Percentiles rank a stretch among this genome's conserved stretches.
These are phyloP conservation scores for Exophiala alcalophila DNA, from an alignment of 2,329 filamentous ascomycete genomes.

Conservation along the genomic window DNA sequence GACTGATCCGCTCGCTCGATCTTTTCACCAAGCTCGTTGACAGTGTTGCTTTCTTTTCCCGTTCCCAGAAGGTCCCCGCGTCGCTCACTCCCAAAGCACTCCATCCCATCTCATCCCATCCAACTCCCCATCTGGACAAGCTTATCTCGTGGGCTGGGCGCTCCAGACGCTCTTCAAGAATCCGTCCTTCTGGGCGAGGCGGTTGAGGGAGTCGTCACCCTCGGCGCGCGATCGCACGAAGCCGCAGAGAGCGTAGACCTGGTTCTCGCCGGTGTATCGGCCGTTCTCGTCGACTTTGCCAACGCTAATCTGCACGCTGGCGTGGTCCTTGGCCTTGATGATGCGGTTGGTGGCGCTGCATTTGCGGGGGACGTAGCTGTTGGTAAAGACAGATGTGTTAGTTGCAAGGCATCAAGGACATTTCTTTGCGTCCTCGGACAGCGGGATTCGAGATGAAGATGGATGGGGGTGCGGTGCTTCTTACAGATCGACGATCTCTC, in stretches of 20 bases:
- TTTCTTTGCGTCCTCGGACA: neutral
- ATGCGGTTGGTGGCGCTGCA: conserved; percentile 99
- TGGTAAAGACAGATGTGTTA: conserved; percentile 4
- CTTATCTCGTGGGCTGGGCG: conserved; percentile 43
- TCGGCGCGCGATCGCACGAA: conserved; percentile 98
- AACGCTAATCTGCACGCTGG: conserved; percentile 93
- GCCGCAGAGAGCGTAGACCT: conserved; percentile 94
- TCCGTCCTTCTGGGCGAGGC: conserved; percentile 91
- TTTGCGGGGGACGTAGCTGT: conserved; percentile 95
- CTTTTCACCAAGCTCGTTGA: too few relatives aligned
- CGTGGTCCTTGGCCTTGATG: conserved; percentile 99
- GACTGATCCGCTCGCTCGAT: too few relatives aligned
- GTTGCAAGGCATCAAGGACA: neutral
- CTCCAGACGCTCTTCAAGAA: conserved; percentile 97
- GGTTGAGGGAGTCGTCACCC: conserved; percentile 94
- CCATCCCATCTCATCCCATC: neutral
- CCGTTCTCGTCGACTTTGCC: conserved; percentile 99
- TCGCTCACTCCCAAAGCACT: neutral
- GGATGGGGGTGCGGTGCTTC: conserved; percentile 4
- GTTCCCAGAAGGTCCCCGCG: too few relatives aligned
- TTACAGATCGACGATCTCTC: conserved; percentile 99
- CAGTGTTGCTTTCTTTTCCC: too few relatives aligned
- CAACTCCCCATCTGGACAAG: neutral
- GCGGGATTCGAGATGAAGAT: neutral
- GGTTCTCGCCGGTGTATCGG: conserved; percentile 93